Conservation (phyloP, 768 basidiomycete species). For the Leucogyrophana mollusca region DNA sequence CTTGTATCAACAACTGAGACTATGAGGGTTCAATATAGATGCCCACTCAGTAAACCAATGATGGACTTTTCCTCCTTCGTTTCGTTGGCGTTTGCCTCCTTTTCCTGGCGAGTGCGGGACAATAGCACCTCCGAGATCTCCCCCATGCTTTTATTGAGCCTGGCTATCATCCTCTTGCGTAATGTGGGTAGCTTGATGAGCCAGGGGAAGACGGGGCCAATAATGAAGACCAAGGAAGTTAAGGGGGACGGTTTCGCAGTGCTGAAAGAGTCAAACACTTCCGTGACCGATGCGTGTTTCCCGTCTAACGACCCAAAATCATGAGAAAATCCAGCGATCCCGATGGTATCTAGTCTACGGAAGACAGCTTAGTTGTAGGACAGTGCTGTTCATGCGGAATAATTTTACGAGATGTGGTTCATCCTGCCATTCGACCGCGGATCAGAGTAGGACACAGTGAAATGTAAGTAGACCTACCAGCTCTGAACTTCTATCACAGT, state of each 20-base stretch:
- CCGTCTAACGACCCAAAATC: conserved; percentile 43
- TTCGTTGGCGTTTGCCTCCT: conserved; percentile 24
- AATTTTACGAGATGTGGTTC: conserved; percentile 43
- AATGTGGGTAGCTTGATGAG: conserved; percentile 31
- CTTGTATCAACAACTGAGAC: not conserved
- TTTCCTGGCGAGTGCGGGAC: conserved; percentile 30
- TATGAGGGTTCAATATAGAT: not conserved
- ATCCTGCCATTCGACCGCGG: conserved; percentile 27
- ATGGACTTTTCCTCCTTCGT: conserved; percentile 34
- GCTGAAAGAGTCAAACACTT: conserved; percentile 23
- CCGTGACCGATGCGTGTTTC: conserved; percentile 22
- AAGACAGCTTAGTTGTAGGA: not conserved
- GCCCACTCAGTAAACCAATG: conserved; percentile 36
- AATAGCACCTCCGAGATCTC: conserved; percentile 34
- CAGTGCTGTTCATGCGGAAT: not conserved
- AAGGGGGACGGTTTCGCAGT: conserved; percentile 9
- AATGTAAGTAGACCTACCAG: conserved; percentile 27
- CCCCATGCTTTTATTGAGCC: conserved; percentile 28
- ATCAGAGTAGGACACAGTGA: not conserved
- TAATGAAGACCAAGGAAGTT: conserved; percentile 13
- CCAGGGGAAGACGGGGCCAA: conserved; percentile 29
- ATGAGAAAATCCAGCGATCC: conserved; percentile 45
- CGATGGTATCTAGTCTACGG: conserved; percentile 42
- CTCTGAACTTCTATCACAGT: conserved; percentile 46
- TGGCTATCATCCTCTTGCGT: conserved; percentile 18